phyloP scores from a whole-genome alignment of 179 eudicot genomes.

The Corrigiola litoralis region DNA sequence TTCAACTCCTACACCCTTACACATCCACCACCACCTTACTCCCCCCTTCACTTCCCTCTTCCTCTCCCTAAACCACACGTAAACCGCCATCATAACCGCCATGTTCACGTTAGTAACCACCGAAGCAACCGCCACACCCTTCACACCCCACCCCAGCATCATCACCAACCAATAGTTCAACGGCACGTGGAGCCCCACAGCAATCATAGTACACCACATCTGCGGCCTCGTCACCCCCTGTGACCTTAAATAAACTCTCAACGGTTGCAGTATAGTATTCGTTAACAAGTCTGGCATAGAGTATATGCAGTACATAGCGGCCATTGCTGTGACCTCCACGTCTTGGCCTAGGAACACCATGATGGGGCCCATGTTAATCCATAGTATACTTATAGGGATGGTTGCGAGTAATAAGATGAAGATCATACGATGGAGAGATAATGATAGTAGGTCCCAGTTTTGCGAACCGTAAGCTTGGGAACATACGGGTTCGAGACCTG shows the following conservation, averaged over 20 bases:
- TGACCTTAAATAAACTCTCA: slow-evolving; percentile 76
- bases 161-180: slow-evolving; percentile 54
- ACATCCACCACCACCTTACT: slow-evolving; percentile 23
- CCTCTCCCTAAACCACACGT: slow-evolving; percentile 45
- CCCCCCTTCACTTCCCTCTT: slow-evolving; percentile 36
- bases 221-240: slow-evolving; percentile 77
- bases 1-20: slow-evolving; percentile 16
- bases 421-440: slow-evolving; percentile 67
- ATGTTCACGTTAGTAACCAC: slow-evolving; percentile 74
- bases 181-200: slow-evolving; percentile 75
- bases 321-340: slow-evolving; percentile 57
- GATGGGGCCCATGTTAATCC: slow-evolving; percentile 65
- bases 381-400: slow-evolving; percentile 56
- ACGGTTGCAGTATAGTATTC: slow-evolving; percentile 63
- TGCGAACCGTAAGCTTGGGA: slow-evolving; percentile 63
- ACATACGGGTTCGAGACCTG: slow-evolving; percentile 80
- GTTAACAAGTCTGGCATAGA: slow-evolving; percentile 73
- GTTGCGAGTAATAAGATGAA: slow-evolving; percentile 51
- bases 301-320: slow-evolving; percentile 68
- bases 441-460: slow-evolving; percentile 44
- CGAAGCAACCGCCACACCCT: slow-evolving; percentile 74
- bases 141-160: slow-evolving; percentile 51
- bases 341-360: slow-evolving; percentile 81
- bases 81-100: slow-evolving; percentile 61
- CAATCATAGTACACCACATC: slow-evolving; percentile 71